phyloP scores from a whole-genome alignment of 352 stramenopile genomes.

The Phytophthora fragariaefolia region DNA sequence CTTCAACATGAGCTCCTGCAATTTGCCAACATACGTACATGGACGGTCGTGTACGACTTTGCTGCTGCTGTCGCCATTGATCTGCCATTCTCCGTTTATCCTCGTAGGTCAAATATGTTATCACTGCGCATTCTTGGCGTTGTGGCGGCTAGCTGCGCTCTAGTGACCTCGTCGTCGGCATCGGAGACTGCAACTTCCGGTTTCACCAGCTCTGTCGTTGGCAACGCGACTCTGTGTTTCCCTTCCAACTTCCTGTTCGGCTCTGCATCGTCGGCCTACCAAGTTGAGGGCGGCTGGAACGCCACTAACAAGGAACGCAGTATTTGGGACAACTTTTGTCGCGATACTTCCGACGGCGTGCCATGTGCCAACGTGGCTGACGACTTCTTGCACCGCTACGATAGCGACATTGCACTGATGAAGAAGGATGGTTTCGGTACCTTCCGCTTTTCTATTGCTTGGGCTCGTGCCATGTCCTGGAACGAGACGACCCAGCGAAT shows the following conservation, averaged over 20 bases:
- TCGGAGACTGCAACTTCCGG: conserved; percentile 12
- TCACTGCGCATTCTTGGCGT: conserved; percentile 4
- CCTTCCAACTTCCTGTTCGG: conserved; percentile 86
- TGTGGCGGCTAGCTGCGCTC: background rate
- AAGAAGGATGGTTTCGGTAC: conserved; percentile 85
- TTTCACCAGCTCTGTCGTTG: background rate
- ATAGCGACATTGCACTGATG: conserved; percentile 93
- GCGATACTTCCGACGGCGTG: conserved; percentile 51
- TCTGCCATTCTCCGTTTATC: too few relatives aligned
- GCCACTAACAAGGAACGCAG: conserved; percentile 73
- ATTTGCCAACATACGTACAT: conserved; percentile 8
- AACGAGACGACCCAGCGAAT: conserved; percentile 55
- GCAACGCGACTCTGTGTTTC: conserved; percentile 50
- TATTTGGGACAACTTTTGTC: conserved; percentile 96
- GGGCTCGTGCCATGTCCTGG: conserved; percentile 88
- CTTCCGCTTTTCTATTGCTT: conserved; percentile 92
- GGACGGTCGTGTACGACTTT: too few relatives aligned
- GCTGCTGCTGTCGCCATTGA: too few relatives aligned
- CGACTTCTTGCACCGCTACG: conserved; percentile 93
- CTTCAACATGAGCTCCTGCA: conserved; percentile 21
- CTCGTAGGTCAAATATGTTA: conserved; percentile 14
- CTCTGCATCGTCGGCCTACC: conserved; percentile 90
- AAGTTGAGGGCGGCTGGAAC: conserved; percentile 93
- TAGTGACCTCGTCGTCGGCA: background rate
- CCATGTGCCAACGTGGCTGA: conserved; percentile 92